Evolutionary conservation across 352 stramenopile genomes (phyloP), one percentile per base, ranked within the genome.

Genomic region (Pythium scleroteichum): DNA sequence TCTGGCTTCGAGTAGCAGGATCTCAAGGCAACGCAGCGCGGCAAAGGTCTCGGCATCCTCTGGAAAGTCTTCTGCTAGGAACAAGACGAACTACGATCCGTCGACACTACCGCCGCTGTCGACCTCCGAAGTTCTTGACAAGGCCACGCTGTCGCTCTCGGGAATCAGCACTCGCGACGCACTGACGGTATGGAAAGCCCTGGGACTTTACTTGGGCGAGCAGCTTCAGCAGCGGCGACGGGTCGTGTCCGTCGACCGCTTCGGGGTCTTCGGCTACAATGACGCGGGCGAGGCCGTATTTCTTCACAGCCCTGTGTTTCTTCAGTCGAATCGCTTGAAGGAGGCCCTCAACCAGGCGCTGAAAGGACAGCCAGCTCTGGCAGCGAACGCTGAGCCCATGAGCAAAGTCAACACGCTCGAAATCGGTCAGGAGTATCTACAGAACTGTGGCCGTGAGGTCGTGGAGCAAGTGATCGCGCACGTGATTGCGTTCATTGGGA

Each of bases 271-370:
- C 33, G 77, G 72, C 2, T 49, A 69, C 62, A 69, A 75, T 50
- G 47, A 73, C 17, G 66, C 64, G 13, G 19, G 54, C 16, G 71
- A 79, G 27, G 69, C 69, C 19, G 59, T 78, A 38, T 85, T 87
- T 48, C 52, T 73, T 3, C 72, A 78, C 47, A 72, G 67, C 20
- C 42, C 71, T 0, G 61, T 65, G 4, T 87, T 87, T 47, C 59
- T 87, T 3, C 68, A 72, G 38, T 67, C 75, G 20, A 80, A 81
- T 22, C 75, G 77, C 7, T 51, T 87, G 2, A 68, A 75, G 23
- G 71, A 79, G 47, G 59, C 13, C 41, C 42, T 49, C 54, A 64
- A 45, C 19, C 60, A 68, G 53, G 58, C 59, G n/a, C 56, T 71
- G 12, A 20, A 22, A n/a, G 54, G 61, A 8, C 64, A 73, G 16